These are phyloP conservation scores for Podila verticillata DNA, from an alignment of 192 early-diverging fungal species.

Conservation along the genomic window DNA sequence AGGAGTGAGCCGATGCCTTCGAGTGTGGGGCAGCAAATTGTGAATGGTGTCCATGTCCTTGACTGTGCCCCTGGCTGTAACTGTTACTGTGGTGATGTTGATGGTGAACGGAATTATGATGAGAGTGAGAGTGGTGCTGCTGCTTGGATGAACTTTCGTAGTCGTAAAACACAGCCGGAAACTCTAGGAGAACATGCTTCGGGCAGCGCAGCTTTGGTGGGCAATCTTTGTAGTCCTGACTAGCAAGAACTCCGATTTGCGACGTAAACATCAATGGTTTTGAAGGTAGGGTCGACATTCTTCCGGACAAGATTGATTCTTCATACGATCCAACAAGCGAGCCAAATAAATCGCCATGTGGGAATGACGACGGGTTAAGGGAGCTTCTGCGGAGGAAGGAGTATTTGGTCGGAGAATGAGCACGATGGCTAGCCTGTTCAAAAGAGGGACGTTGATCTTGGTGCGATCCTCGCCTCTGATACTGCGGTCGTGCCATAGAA, in stretches of 20 bases:
- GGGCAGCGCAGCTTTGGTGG: slow-evolving; percentile 71
- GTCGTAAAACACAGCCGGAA: slow-evolving; percentile 83
- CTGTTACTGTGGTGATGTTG: neutral
- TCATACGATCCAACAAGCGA: slow-evolving; percentile 64
- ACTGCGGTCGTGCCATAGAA: neutral
- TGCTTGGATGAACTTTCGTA: slow-evolving; percentile 48
- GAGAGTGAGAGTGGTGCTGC: slow-evolving; percentile 20
- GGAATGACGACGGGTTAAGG: slow-evolving; percentile 9
- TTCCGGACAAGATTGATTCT: slow-evolving; percentile 79
- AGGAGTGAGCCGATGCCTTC: slow-evolving; percentile 5
- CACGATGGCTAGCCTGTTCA: slow-evolving; percentile 8
- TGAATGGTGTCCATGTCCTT: neutral
- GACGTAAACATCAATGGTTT: slow-evolving; percentile 76
- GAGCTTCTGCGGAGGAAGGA: slow-evolving; percentile 20
- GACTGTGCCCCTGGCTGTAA: neutral
- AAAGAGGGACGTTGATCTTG: slow-evolving; percentile 13
- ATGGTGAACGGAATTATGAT: slow-evolving; percentile 2
- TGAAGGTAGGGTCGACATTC: slow-evolving; percentile 81
- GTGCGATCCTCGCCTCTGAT: slow-evolving; percentile 12
- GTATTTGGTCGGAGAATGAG: slow-evolving; percentile 24
- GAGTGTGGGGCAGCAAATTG: neutral
- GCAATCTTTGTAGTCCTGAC: slow-evolving; percentile 67
- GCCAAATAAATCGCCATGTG: slow-evolving; percentile 40
- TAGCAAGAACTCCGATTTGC: slow-evolving; percentile 75
- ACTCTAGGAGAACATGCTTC: slow-evolving; percentile 68